These are phyloP conservation scores for Azolla pinnata DNA, from an alignment of 75 land plant species.

Conservation along the genomic window DNA sequence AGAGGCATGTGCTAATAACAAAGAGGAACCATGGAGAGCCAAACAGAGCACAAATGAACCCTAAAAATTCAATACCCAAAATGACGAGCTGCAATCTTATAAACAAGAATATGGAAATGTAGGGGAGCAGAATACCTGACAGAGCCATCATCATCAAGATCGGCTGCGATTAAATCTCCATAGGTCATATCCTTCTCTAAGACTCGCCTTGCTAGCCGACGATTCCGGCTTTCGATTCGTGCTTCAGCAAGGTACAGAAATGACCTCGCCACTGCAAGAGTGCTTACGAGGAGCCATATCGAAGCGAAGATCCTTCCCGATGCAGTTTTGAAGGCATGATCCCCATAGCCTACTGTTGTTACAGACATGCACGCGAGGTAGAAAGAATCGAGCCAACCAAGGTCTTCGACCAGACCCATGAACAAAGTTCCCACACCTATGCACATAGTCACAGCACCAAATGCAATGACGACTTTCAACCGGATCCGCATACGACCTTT, in stretches of 20 bases:
- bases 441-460: slow-evolving; percentile 37
- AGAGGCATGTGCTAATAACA: no score
- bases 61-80: no score
- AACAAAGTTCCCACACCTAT: slow-evolving; percentile 43
- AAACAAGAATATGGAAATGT: no score
- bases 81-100: no score
- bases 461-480: slow-evolving; percentile 53
- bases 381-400: slow-evolving; percentile 53
- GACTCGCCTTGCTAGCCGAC: slow-evolving; percentile 49
- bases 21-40: no score
- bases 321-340: slow-evolving; percentile 47
- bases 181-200: slow-evolving; percentile 51
- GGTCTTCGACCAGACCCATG: slow-evolving; percentile 32
- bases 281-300: slow-evolving; percentile 59
- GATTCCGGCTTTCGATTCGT: slow-evolving; percentile 52
- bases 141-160: slow-evolving; percentile 56
- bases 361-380: slow-evolving; percentile 62
- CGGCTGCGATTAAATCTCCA: slow-evolving; percentile 59
- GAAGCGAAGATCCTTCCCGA: slow-evolving; percentile 54
- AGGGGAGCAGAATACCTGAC: slow-evolving; percentile 41
- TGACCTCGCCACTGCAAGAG: slow-evolving; percentile 60
- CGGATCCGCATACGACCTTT: slow-evolving; percentile 71
- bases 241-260: slow-evolving; percentile 66
- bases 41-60: no score
- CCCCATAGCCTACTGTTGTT: slow-evolving; percentile 79